Conservation (phyloP, 2,329 filamentous ascomycete species). For the Fusarium sp. region DNA sequence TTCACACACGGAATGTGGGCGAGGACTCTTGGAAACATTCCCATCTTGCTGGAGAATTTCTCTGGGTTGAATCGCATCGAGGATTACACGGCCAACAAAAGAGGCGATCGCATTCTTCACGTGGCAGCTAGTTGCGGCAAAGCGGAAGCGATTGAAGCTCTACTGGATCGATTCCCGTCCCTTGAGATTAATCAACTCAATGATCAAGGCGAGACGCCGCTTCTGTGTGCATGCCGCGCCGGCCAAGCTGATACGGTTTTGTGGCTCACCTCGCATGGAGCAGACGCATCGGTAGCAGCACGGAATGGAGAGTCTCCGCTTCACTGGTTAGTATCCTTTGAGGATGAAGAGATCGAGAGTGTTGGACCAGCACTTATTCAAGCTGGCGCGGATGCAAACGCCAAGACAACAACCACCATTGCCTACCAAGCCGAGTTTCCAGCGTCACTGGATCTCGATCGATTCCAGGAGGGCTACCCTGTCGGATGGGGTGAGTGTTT, state of each 20-base stretch:
- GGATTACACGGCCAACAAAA: not conserved
- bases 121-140: not conserved
- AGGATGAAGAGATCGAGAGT: not conserved
- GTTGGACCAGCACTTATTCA: not conserved
- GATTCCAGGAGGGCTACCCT: not conserved
- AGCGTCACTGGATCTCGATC: not conserved
- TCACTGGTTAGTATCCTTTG: not conserved
- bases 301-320: not conserved
- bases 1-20: not conserved
- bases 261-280: not conserved
- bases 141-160: not conserved
- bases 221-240: not conserved
- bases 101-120: not conserved
- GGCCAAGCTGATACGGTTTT: not conserved
- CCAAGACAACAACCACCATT: not conserved
- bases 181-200: not conserved
- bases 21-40: not conserved
- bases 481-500: not conserved
- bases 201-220: not conserved
- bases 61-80: not conserved
- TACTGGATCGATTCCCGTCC: not conserved
- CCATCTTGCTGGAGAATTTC: not conserved
- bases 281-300: not conserved
- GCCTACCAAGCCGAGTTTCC: not conserved
- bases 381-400: not conserved